phyloP scores from a whole-genome alignment of 2,329 filamentous ascomycete species.

The Fusarium transvaalense region DNA sequence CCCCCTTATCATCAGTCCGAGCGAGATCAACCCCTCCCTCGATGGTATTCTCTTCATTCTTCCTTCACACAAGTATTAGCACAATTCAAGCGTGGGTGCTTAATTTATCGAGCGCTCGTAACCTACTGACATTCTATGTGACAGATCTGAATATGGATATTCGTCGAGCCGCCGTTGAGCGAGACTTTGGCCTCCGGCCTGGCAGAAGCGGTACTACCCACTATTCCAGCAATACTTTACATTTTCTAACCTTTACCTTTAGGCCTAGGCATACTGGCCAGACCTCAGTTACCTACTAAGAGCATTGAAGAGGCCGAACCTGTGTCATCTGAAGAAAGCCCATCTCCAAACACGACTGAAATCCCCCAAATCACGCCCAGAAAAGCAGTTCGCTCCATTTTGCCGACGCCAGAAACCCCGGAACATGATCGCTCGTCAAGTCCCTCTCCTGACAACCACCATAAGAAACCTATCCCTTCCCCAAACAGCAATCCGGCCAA shows the following conservation, averaged over 20 bases:
- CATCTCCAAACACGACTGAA: not conserved
- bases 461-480: not conserved
- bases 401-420: not conserved
- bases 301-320: not conserved
- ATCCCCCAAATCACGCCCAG: not conserved
- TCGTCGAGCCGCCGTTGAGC: conserved; percentile 16
- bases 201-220: not conserved
- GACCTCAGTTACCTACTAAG: conserved; percentile 9
- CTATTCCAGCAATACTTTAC: too few species aligned
- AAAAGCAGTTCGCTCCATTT: not conserved
- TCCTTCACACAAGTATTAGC: not conserved
- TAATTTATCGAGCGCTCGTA: not conserved
- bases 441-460: not conserved
- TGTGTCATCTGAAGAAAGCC: not conserved
- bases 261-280: not conserved
- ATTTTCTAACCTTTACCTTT: not conserved
- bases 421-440: conserved; percentile 13
- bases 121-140: not conserved
- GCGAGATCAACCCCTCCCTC: not conserved
- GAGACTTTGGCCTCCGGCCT: conserved; percentile 31
- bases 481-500: not conserved
- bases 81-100: not conserved
- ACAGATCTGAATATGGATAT: conserved; percentile 8
- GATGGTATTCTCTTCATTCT: not conserved
- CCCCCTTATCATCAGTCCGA: not conserved